Conservation (phyloP, 768 basidiomycete genomes). For the Mycena floridula region DNA sequence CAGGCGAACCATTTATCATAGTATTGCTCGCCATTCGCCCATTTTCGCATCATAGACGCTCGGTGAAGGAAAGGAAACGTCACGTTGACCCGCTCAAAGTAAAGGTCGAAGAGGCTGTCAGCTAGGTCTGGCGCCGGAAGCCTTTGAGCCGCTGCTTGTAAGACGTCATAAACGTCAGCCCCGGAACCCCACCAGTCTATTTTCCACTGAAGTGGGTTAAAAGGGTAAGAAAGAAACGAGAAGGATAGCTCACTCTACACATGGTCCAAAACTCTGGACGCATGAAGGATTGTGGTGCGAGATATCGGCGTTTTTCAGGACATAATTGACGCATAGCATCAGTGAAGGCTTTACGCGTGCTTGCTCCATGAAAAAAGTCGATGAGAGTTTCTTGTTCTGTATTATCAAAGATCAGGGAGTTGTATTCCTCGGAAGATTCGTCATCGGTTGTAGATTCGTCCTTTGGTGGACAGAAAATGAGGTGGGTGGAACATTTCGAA, state of each 20-base stretch:
- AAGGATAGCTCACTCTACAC: constrained; percentile 2
- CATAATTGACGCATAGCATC: too few relatives aligned
- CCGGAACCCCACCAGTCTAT: constrained; percentile 27
- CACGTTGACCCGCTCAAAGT: constrained; percentile 56
- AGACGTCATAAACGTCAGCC: too few relatives aligned
- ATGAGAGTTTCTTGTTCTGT: neutral
- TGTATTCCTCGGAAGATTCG: too few relatives aligned
- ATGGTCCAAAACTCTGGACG: constrained; percentile 15
- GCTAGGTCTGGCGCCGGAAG: constrained; percentile 66
- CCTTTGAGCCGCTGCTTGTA: too few relatives aligned
- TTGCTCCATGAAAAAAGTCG: constrained; percentile 6
- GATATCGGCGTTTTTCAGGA: constrained; percentile 32
- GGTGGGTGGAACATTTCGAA: too few relatives aligned
- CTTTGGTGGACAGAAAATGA: neutral
- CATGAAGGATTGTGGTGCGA: constrained; percentile 58
- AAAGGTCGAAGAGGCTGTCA: constrained; percentile 53
- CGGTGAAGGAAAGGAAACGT: constrained; percentile 66
- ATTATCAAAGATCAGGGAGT: too few relatives aligned
- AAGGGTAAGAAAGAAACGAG: constrained; percentile 22
- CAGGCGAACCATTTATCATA: constrained; percentile 54
- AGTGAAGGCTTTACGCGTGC: constrained; percentile 5
- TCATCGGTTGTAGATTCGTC: neutral
- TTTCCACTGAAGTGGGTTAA: constrained; percentile 22
- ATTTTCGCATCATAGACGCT: constrained; percentile 61
- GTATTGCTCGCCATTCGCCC: constrained; percentile 45